These are phyloP conservation scores for Cryphonectria radicalis DNA, from an alignment of 2,329 filamentous ascomycete species.

Conservation along the genomic window DNA sequence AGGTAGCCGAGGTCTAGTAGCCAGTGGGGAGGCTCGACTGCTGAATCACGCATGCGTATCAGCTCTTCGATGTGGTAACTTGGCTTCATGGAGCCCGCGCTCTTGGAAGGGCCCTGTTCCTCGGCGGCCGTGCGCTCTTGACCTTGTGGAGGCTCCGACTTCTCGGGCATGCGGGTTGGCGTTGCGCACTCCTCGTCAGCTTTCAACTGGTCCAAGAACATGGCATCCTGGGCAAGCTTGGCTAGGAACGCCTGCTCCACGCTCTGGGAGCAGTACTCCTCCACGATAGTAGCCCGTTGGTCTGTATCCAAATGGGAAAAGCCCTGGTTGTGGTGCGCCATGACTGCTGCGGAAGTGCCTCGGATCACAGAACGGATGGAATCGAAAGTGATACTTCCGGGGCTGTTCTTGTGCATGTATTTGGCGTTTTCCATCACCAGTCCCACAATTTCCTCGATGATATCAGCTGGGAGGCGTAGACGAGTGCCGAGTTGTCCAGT, in stretches of 20 bases:
- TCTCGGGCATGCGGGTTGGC: neutral
- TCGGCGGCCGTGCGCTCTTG: neutral
- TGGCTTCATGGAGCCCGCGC: neutral
- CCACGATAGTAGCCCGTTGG: neutral
- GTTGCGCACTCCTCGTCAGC: neutral
- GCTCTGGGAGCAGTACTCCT: neutral
- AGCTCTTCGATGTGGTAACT: conserved; percentile 16
- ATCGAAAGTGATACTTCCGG: neutral
- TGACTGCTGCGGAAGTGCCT: conserved; percentile 1
- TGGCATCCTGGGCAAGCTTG: neutral
- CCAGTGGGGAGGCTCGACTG: neutral
- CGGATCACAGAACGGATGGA: conserved; percentile 9
- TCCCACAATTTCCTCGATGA: neutral
- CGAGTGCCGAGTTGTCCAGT: neutral
- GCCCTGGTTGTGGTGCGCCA: neutral
- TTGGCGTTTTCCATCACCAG: conserved; percentile 1
- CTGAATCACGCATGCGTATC: neutral
- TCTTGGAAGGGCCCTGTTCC: neutral
- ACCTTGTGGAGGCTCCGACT: neutral
- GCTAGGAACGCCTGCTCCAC: conserved; percentile 3
- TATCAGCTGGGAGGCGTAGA: neutral
- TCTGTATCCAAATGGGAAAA: neutral
- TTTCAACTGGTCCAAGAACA: neutral
- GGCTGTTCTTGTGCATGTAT: neutral
- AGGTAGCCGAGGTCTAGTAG: conserved; percentile 16